Conservation (phyloP, 139 green algal species). For the Pseudopediastrum boryanum region DNA sequence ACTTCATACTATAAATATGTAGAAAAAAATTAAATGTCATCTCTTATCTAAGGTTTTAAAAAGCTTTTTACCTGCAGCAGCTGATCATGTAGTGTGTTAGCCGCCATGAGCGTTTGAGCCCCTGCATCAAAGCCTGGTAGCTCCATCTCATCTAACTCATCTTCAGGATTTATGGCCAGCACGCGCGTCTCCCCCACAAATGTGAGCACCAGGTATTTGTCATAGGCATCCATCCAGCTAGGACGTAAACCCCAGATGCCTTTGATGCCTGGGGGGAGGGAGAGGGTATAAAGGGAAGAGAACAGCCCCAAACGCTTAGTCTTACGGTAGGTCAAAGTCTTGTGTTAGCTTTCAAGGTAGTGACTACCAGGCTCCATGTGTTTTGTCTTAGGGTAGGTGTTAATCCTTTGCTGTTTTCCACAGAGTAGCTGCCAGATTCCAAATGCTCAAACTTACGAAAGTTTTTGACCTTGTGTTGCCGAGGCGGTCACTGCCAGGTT, state of each 20-base stretch:
- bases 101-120: slow-evolving; percentile 86
- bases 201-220: slow-evolving; percentile 92
- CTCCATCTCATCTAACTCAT: slow-evolving; percentile 85
- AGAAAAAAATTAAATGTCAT: no score
- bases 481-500: no score
- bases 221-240: slow-evolving; percentile 63
- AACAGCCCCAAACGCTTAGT: not conserved
- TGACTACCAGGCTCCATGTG: not conserved
- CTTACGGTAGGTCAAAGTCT: no score
- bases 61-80: slow-evolving; percentile 88
- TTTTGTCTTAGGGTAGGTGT: no score
- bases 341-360: no score
- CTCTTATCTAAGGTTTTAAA: no score
- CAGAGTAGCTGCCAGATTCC: no score
- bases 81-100: slow-evolving; percentile 78
- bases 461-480: no score
- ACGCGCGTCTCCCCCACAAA: slow-evolving; percentile 91
- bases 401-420: no score
- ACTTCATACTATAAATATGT: no score
- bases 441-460: no score
- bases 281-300: not conserved
- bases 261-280: slow-evolving; percentile 45
- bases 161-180: slow-evolving; percentile 84
- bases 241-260: slow-evolving; percentile 90
- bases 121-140: slow-evolving; percentile 83